These are phyloP conservation scores for Tulasnella sp. DNA, from an alignment of 768 basidiomycete species.

Conservation along the genomic window DNA sequence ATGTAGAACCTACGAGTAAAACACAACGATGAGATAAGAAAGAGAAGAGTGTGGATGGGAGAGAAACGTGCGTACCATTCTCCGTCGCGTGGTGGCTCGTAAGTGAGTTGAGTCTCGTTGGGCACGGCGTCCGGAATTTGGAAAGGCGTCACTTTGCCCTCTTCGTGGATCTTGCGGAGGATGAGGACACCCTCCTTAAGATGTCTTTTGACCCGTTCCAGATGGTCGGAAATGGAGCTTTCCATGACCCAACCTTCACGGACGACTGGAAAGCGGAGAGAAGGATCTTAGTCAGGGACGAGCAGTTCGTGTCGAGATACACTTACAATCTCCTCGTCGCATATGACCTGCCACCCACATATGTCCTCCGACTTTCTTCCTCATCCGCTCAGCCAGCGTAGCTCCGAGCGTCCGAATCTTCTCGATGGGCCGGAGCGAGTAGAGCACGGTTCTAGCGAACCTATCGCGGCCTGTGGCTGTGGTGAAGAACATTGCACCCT, in stretches of 20 bases:
- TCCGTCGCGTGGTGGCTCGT: constrained; percentile 25
- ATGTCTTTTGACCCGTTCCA: constrained; percentile 39
- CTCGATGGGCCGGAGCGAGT: constrained; percentile 37
- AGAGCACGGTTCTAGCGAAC: constrained; percentile 41
- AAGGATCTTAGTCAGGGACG: not conserved
- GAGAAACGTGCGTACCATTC: constrained; percentile 30
- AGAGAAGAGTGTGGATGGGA: not conserved
- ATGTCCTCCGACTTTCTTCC: constrained; percentile 28
- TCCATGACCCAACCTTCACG: constrained; percentile 43
- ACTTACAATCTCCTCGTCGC: constrained; percentile 33
- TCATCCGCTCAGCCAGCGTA: constrained; percentile 40
- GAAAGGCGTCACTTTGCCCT: not conserved
- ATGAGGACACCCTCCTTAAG: constrained; percentile 36
- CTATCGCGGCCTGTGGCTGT: constrained; percentile 37
- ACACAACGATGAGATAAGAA: not conserved
- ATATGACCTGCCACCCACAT: constrained; percentile 34
- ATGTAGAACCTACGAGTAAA: constrained; percentile 33
- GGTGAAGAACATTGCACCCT: constrained; percentile 41
- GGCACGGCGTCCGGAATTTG: constrained; percentile 29
- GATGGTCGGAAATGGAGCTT: constrained; percentile 39
- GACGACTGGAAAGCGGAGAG: constrained; percentile 26
- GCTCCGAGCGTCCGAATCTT: constrained; percentile 37
- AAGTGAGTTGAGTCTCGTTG: constrained; percentile 8
- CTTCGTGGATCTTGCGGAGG: not conserved
- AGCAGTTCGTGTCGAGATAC: not conserved